Base-by-base conservation (phyloP, 2,329 filamentous ascomycete genomes). In the Xylariaceae sp. region DNA sequence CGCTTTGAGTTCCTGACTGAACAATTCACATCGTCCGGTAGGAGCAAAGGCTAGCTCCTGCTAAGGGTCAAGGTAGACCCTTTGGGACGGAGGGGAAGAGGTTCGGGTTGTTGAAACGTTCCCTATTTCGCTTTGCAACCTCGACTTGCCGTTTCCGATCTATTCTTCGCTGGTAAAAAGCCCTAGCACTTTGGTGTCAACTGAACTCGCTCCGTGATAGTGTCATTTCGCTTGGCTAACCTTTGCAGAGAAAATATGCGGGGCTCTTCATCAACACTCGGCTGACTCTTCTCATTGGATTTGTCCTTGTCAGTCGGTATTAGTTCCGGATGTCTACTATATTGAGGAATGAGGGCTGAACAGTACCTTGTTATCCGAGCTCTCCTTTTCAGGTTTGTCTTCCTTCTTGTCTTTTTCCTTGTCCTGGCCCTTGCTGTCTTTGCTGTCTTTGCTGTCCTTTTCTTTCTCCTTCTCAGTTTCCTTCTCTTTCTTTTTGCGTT, bases 1-100 rank as follows among this genome's bases (percentile, higher is more conserved):
- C 54, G 56, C 56, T 50, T 18, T 47, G 13, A 30, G 30, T 30
- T 54, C 41, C 9, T 52, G 35, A 11, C 45, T 44, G 15, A 47
- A 45, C 7, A 37, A 47, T 44, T 35, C 45, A 15, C 13, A 55
- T 57, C 7, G 53, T 57, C 7, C 23, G 13, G n/a, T 2, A 18
- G 15, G 13, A 18, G 45, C 18, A 15, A 13, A 13, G 23, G 10
- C 35, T 54, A 35, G 17, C 39, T 53, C 45, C 23, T 30, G n/a
- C 35, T 13, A 18, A 50, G 48, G 47, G 50, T 66, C 55, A 71
- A 50, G 69, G 68, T 17, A 67, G 55, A 53, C 64, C 64, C 58
- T 84, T 88, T 1, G 93, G 93, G 0, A 94, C 91, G 48, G 89
- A 88, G 1, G 94, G 94, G 69, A 97, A 97, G 60, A 88, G 84